Evolutionary conservation across 345 rosid genomes (phyloP).

Genomic region (Barbarea vulgaris): DNA sequence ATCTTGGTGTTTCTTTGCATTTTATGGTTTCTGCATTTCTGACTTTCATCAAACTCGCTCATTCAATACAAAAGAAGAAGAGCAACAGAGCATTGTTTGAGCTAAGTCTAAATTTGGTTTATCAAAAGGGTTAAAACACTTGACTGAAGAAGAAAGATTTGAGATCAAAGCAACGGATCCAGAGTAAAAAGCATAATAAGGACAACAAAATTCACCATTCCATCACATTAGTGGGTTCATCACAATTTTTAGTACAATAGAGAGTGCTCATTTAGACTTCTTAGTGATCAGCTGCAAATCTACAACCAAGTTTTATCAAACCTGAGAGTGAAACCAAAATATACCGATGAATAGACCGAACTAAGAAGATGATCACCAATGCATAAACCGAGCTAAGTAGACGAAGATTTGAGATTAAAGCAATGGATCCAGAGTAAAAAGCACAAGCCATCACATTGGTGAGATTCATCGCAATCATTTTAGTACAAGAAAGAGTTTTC

Average conservation of each 20-base stretch:
- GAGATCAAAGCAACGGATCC: background rate
- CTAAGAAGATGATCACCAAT: too few relatives aligned
- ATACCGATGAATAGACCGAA: too few relatives aligned
- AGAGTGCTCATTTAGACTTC: too few relatives aligned
- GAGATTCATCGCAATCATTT: background rate
- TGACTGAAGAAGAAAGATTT: background rate
- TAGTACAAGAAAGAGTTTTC: constrained; percentile 13
- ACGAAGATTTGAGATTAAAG: background rate
- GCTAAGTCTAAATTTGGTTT: background rate
- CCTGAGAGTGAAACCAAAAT: too few relatives aligned
- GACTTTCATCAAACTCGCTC: background rate
- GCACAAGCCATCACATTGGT: background rate
- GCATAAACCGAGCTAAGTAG: too few relatives aligned
- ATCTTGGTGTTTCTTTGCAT: background rate
- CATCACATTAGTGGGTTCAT: too few relatives aligned
- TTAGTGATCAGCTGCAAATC: too few relatives aligned
- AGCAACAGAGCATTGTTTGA: background rate
- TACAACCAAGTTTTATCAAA: too few relatives aligned
- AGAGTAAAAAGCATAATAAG: too few relatives aligned
- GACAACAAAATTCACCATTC: too few relatives aligned
- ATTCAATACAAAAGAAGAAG: background rate
- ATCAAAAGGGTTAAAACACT: background rate
- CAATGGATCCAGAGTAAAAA: background rate
- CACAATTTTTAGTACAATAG: too few relatives aligned
- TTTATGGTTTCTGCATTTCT: background rate